Evolutionary conservation across 495 filamentous ascomycete species (phyloP).

Genomic region (Penicillium alfredii): DNA sequence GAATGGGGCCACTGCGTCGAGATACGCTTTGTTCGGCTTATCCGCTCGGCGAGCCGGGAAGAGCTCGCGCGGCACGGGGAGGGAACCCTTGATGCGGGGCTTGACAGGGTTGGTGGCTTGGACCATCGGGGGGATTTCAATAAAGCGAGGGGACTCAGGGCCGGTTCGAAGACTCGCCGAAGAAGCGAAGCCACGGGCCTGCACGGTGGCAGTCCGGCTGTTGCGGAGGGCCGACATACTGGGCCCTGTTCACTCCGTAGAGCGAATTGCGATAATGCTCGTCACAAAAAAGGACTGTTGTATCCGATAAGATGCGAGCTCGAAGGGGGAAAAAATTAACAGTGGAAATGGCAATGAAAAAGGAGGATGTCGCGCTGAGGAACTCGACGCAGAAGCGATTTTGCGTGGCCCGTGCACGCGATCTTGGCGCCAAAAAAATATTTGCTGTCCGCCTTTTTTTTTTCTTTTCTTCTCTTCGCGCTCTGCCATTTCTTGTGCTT

Average conservation of each 20-base stretch:
- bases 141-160: slow-evolving; percentile 69
- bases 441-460: slow-evolving; percentile 25
- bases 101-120: slow-evolving; percentile 43
- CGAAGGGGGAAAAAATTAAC: no score
- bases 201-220: slow-evolving; percentile 39
- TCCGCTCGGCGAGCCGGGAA: slow-evolving; percentile 47
- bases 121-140: slow-evolving; percentile 55
- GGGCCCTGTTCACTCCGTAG: slow-evolving; percentile 2
- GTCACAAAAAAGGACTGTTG: no score
- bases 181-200: slow-evolving; percentile 41
- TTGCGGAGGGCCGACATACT: slow-evolving; percentile 39
- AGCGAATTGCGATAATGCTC: no score
- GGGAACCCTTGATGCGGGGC: slow-evolving; percentile 58
- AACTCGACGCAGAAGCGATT: slow-evolving; percentile 39
- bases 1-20: slow-evolving; percentile 38
- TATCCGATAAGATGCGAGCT: no score
- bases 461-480: slow-evolving; percentile 30
- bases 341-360: slow-evolving; percentile 3
- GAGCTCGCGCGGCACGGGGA: slow-evolving; percentile 63
- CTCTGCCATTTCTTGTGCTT: slow-evolving; percentile 32
- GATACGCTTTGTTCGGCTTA: slow-evolving; percentile 50
- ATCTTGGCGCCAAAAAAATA: slow-evolving; percentile 40
- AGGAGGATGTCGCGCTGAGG: slow-evolving; percentile 10
- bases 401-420: slow-evolving; percentile 40
- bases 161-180: slow-evolving; percentile 36